These are phyloP conservation scores for Diaporthe citrichinensis DNA, from an alignment of 2,329 filamentous ascomycete genomes.

Conservation along the genomic window DNA sequence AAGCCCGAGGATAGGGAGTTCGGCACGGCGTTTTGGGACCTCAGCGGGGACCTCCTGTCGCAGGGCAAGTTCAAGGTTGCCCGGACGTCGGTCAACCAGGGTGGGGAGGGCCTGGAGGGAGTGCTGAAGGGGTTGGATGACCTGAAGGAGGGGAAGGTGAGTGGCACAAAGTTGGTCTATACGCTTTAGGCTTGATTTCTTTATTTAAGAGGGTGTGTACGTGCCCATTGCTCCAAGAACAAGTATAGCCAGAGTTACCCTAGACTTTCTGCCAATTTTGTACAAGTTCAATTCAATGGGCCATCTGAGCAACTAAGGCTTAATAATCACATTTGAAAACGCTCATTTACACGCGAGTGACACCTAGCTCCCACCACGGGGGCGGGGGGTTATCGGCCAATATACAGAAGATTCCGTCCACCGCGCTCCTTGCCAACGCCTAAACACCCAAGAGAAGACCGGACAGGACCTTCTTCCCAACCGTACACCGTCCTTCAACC, in stretches of 20 bases:
- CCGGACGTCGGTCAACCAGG: slow-evolving; percentile 46
- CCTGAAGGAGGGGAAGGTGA: slow-evolving; percentile 51
- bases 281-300: too few species aligned
- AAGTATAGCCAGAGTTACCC: too few species aligned
- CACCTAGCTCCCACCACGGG: neutral
- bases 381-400: neutral
- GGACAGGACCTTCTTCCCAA: neutral
- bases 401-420: neutral
- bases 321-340: neutral
- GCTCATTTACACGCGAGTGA: neutral
- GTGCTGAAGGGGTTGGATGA: slow-evolving; percentile 50
- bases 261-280: too few species aligned
- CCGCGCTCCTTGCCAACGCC: neutral
- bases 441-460: neutral
- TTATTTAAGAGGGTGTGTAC: too few species aligned
- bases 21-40: slow-evolving; percentile 52
- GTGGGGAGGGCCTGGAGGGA: slow-evolving; percentile 50
- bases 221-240: too few species aligned
- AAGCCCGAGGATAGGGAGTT: slow-evolving; percentile 50
- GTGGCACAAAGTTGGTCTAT: slow-evolving; percentile 58
- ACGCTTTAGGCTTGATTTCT: slow-evolving; percentile 42
- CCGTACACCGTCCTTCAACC: neutral
- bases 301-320: too few species aligned
- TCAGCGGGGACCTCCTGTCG: slow-evolving; percentile 50
- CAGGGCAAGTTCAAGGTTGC: slow-evolving; percentile 54